Evolutionary conservation across 192 early-diverging fungal genomes (phyloP).

Genomic region (Coemansia sp.): DNA sequence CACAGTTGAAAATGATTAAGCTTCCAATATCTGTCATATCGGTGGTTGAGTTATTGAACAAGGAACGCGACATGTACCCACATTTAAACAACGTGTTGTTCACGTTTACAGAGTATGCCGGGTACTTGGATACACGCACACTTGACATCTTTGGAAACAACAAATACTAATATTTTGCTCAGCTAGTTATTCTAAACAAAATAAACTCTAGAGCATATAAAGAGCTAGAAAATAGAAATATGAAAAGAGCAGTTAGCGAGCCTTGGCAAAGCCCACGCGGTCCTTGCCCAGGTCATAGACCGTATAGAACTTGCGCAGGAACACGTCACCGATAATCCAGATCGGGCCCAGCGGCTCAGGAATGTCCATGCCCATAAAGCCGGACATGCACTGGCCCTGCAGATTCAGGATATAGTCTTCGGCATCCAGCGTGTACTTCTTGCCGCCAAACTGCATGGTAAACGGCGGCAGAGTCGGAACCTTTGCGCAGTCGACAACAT

Average conservation of each 20-base stretch:
- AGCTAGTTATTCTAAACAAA: not conserved
- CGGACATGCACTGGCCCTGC: slow-evolving; percentile 69
- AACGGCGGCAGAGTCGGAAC: slow-evolving; percentile 74
- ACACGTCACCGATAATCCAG: slow-evolving; percentile 86
- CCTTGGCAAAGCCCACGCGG: slow-evolving; percentile 58
- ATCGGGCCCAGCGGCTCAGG: slow-evolving; percentile 73
- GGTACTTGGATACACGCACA: too few species aligned
- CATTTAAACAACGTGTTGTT: too few species aligned
- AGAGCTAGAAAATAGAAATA: not conserved
- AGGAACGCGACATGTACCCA: not conserved
- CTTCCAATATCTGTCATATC: not conserved
- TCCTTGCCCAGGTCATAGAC: slow-evolving; percentile 59
- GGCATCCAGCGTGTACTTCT: slow-evolving; percentile 60
- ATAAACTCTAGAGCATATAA: not conserved
- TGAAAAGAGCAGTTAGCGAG: slow-evolving; percentile 22
- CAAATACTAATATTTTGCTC: not conserved
- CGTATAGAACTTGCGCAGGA: slow-evolving; percentile 79
- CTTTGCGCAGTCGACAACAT: slow-evolving; percentile 74
- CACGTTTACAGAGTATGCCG: too few species aligned
- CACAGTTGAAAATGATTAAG: not conserved
- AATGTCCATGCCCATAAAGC: slow-evolving; percentile 93
- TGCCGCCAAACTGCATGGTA: slow-evolving; percentile 74
- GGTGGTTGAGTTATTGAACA: not conserved
- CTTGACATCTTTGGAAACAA: not conserved
- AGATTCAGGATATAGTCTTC: slow-evolving; percentile 69